Percentiles rank a stretch among this genome's conserved stretches.
Conservation (phyloP, 1,284 basidiomycete genomes). For the Boletus hoseneyae region DNA sequence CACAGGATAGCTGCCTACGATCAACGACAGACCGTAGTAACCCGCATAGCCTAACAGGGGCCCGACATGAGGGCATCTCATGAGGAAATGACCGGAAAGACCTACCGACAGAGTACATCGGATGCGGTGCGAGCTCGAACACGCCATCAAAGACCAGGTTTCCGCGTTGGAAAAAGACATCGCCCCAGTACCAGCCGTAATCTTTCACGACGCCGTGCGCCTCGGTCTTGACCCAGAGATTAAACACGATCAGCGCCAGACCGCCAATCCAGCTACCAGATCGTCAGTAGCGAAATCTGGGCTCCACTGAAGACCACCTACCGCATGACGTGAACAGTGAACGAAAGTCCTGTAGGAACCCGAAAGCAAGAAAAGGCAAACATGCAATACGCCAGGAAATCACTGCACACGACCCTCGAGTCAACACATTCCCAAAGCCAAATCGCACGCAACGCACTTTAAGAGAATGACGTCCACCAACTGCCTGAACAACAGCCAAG, state of each 20-base stretch:
- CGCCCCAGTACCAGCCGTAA: conserved; percentile 97
- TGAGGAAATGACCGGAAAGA: conserved; percentile 5
- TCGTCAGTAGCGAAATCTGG: conserved; percentile 7
- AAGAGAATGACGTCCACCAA: conserved; percentile 93
- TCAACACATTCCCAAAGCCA: background rate
- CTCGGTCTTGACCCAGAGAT: conserved; percentile 98
- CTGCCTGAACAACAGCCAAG: conserved; percentile 91
- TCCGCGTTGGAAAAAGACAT: conserved; percentile 92
- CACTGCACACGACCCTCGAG: conserved; percentile 45
- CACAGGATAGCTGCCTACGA: conserved; percentile 86
- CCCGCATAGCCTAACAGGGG: conserved; percentile 77
- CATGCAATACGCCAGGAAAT: conserved; percentile 93
- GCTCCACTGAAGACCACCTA: conserved; percentile 26
- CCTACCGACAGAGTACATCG: conserved; percentile 92
- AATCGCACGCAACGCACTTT: conserved; percentile 59
- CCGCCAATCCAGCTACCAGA: conserved; percentile 79
- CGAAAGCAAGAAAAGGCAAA: conserved; percentile 92
- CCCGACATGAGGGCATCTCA: background rate
- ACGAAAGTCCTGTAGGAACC: conserved; percentile 74
- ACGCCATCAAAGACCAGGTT: conserved; percentile 97
- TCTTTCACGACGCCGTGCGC: conserved; percentile 96
- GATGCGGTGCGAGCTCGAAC: conserved; percentile 89
- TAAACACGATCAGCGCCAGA: conserved; percentile 85
- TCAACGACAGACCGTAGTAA: conserved; percentile 93
- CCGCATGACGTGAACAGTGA: conserved; percentile 76